Conservation (phyloP, 2,329 filamentous ascomycete genomes). For the Colletotrichum plurivorum region DNA sequence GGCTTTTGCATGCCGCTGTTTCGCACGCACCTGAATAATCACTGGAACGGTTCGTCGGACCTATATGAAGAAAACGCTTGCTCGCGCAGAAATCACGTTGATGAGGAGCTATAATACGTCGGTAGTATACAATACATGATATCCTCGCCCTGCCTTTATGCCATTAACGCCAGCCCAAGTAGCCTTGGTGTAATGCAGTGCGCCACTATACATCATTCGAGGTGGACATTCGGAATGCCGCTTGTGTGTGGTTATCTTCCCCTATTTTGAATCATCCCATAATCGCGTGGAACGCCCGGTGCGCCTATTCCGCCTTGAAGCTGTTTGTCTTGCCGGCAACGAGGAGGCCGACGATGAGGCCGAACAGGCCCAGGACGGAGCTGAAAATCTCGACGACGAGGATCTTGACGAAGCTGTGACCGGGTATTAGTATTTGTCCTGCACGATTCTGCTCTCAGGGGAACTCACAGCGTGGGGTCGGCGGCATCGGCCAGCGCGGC, state of each 20-base stretch:
- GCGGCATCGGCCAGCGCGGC: slow-evolving; percentile 96
- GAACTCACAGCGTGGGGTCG: slow-evolving; percentile 85
- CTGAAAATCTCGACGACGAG: slow-evolving; percentile 99
- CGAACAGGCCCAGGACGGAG: slow-evolving; percentile 95
- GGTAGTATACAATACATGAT: slow-evolving; percentile 42
- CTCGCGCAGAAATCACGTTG: slow-evolving; percentile 31
- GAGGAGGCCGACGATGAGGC: slow-evolving; percentile 93
- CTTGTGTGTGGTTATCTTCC: slow-evolving; percentile 16
- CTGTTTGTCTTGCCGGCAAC: slow-evolving; percentile 87
- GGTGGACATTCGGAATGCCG: slow-evolving; percentile 24
- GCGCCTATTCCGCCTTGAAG: slow-evolving; percentile 65
- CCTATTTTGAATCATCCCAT: slow-evolving; percentile 6
- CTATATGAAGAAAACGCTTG: not conserved
- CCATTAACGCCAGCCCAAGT: slow-evolving; percentile 43
- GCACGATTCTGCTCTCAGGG: not conserved
- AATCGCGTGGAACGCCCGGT: not conserved
- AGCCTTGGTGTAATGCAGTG: slow-evolving; percentile 43
- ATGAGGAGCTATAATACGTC: slow-evolving; percentile 39
- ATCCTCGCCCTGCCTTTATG: slow-evolving; percentile 41
- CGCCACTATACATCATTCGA: slow-evolving; percentile 38
- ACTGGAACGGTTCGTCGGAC: no score
- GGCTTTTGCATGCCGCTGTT: no score
- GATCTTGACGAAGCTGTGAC: slow-evolving; percentile 92
- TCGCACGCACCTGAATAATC: no score
- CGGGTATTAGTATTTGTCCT: no score